Evolutionary conservation across 805 yeast species (phyloP).

Genomic region (Kurtzmaniella fragi): DNA sequence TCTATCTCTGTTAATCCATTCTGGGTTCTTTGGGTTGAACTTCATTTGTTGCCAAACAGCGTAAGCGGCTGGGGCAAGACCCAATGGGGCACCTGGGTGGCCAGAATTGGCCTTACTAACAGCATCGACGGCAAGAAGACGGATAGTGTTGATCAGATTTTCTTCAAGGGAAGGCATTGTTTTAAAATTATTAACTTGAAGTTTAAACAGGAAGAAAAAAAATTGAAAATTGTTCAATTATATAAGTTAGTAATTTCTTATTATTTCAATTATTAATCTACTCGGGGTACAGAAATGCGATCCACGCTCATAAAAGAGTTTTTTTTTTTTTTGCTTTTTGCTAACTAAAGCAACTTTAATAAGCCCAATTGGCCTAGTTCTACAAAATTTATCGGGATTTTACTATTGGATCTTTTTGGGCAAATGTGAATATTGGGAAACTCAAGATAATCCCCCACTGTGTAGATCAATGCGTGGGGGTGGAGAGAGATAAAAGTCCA

Average conservation of each 20-base stretch:
- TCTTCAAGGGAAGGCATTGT: conserved; percentile 48
- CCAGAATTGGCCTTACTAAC: conserved; percentile 90
- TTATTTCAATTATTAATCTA: neutral
- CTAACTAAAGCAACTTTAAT: neutral
- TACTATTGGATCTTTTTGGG: no score
- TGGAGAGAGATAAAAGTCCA: no score
- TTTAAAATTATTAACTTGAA: neutral
- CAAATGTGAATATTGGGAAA: no score
- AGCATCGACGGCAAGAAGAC: conserved; percentile 82
- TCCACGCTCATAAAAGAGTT: neutral
- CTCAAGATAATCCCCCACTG: no score
- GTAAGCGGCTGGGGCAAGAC: conserved; percentile 95
- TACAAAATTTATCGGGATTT: no score
- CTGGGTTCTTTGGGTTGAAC: conserved; percentile 86
- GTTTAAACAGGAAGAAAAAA: neutral
- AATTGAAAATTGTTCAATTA: neutral
- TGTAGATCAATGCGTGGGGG: no score
- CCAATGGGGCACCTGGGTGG: conserved; percentile 99
- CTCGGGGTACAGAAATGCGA: neutral
- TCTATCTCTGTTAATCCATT: conserved; percentile 93
- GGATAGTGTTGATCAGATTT: conserved; percentile 80
- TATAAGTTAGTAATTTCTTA: neutral
- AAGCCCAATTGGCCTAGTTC: no score
- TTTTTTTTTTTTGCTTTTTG: neutral
- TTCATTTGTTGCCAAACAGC: conserved; percentile 74